Conservation (phyloP, 2,329 filamentous ascomycete species). For the Claviceps sp. region DNA sequence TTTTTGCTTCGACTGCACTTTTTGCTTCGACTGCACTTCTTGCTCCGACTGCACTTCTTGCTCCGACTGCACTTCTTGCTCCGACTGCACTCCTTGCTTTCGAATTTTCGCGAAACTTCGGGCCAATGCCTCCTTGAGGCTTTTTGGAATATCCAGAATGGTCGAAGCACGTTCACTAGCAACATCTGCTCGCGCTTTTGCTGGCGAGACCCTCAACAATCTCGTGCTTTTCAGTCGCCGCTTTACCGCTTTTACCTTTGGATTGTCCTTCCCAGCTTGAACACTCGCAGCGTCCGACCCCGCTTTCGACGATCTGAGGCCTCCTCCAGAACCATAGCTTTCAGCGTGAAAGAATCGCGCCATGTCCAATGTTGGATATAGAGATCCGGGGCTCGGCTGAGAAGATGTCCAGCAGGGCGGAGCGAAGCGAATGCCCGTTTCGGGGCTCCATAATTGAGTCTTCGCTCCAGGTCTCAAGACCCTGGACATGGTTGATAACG, state of each 20-base stretch:
- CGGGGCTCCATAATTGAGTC: constrained; percentile 17
- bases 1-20: no score
- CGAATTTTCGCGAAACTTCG: no score
- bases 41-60: no score
- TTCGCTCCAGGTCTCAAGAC: constrained; percentile 6
- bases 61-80: no score
- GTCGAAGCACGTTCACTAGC: not conserved
- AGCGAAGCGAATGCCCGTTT: constrained; percentile 18
- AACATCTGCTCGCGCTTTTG: not conserved
- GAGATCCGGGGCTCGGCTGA: constrained; percentile 4
- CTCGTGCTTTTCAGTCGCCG: not conserved
- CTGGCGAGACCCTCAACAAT: not conserved
- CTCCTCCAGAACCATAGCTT: not conserved
- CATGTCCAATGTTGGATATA: constrained; percentile 16
- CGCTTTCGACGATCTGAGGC: not conserved
- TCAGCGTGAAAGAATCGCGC: constrained; percentile 14
- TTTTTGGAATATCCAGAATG: not conserved
- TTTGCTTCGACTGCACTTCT: not conserved
- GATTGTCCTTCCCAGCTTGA: not conserved
- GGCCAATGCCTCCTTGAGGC: not conserved
- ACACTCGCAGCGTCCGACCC: not conserved
- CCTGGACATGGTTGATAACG: constrained; percentile 4
- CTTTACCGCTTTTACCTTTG: not conserved
- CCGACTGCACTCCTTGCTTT: no score
- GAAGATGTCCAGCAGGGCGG: constrained; percentile 6